phyloP scores from a whole-genome alignment of 1,284 basidiomycete genomes.

The Cerioporus squamosus region DNA sequence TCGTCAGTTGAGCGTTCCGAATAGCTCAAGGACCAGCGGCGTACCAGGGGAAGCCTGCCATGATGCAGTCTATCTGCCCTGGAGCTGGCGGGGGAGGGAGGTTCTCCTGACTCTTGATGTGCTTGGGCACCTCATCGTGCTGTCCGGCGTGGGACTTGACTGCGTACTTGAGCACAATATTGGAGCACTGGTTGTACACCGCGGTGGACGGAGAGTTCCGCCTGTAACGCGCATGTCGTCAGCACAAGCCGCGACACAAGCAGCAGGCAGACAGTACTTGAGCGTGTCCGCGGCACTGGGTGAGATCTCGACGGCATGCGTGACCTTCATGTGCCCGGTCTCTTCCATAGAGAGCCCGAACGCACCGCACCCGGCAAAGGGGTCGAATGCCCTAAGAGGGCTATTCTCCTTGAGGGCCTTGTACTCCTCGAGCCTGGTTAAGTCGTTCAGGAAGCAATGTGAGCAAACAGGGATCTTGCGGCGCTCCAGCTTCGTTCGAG shows the following conservation, averaged over 20 bases:
- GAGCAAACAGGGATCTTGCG: conserved; percentile 48
- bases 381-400: conserved; percentile 57
- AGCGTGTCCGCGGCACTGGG: conserved; percentile 71
- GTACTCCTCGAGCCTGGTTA: conserved; percentile 31
- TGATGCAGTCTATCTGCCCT: conserved; percentile 60
- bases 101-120: conserved; percentile 30
- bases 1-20: background rate
- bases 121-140: conserved; percentile 40
- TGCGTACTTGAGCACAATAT: conserved; percentile 57
- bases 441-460: conserved; percentile 44
- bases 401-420: conserved; percentile 12
- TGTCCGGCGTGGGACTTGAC: conserved; percentile 51
- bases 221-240: conserved; percentile 26
- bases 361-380: conserved; percentile 69
- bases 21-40: conserved; percentile 6
- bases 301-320: conserved; percentile 68
- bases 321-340: conserved; percentile 55
- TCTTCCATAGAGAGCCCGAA: conserved; percentile 62
- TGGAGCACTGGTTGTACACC: conserved; percentile 65
- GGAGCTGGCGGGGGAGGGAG: conserved; percentile 50
- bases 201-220: conserved; percentile 49
- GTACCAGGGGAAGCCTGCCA: conserved; percentile 78
- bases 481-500: conserved; percentile 34
- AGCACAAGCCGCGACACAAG: background rate
- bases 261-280: conserved; percentile 40